Evolutionary conservation across 169 alveolate species (phyloP).

Genomic region (Blepharisma undulans): DNA sequence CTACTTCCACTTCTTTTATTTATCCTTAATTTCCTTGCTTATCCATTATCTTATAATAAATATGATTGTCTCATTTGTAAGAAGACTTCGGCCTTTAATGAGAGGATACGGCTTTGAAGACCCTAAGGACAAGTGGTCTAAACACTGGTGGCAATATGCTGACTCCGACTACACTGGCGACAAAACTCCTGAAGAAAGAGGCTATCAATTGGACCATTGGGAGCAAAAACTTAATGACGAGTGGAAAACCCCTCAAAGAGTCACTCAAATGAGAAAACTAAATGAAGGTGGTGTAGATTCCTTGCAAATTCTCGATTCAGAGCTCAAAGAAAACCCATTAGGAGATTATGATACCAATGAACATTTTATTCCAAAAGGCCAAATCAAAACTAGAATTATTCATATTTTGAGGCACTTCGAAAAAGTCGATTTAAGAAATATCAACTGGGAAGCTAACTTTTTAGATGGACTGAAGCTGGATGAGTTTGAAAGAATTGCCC

Average conservation of each 20-base stretch:
- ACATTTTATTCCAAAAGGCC: background rate
- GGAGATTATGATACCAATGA: constrained; percentile 25
- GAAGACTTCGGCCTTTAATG: background rate
- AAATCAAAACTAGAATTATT: constrained; percentile 57
- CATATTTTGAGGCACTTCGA: constrained; percentile 46
- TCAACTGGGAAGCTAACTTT: constrained; percentile 61
- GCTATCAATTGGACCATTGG: constrained; percentile 12
- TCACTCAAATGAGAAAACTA: background rate
- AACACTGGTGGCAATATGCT: constrained; percentile 37
- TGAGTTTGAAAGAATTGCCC: constrained; percentile 65
- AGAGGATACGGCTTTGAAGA: constrained; percentile 39
- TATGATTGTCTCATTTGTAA: background rate
- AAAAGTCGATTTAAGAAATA: constrained; percentile 48
- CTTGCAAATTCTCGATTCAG: background rate
- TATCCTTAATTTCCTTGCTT: background rate
- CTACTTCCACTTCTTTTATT: too few relatives aligned
- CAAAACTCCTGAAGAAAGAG: constrained; percentile 42
- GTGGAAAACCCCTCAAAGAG: background rate
- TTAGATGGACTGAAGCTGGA: constrained; percentile 60
- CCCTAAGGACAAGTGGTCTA: background rate
- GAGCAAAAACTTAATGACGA: background rate
- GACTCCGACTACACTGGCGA: background rate
- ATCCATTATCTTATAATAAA: background rate
- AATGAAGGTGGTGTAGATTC: background rate
- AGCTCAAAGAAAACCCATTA: constrained; percentile 15